Conservation (phyloP, 2,329 filamentous ascomycete species). For the Sporothrix luriei region DNA sequence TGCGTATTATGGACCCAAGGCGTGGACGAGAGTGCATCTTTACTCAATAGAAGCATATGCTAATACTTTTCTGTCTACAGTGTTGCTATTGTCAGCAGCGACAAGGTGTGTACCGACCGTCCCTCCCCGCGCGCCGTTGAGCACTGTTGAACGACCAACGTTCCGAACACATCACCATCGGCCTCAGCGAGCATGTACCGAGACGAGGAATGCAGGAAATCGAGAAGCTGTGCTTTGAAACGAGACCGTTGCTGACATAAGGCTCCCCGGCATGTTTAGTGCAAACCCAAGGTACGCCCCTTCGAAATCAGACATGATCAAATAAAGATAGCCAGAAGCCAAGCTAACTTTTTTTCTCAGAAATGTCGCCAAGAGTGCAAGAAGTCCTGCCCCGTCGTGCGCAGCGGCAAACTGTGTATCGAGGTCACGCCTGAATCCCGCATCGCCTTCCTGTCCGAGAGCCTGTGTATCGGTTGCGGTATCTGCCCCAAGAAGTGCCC, state of each 20-base stretch:
- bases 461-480: slow-evolving; percentile 95
- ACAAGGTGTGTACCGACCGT: slow-evolving; percentile 70
- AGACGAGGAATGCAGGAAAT: neutral
- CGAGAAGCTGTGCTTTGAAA: neutral
- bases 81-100: slow-evolving; percentile 97
- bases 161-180: neutral
- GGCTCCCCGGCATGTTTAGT: slow-evolving; percentile 55
- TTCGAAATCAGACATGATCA: neutral
- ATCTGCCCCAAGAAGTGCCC: slow-evolving; percentile 99
- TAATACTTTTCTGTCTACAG: slow-evolving; percentile 53
- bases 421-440: slow-evolving; percentile 87
- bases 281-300: slow-evolving; percentile 75
- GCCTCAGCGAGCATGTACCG: neutral
- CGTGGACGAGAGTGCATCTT: neutral
- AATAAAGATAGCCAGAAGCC: neutral
- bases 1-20: slow-evolving; percentile 52
- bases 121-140: slow-evolving; percentile 45
- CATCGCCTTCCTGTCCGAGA: slow-evolving; percentile 95
- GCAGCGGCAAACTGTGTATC: slow-evolving; percentile 87
- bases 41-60: slow-evolving; percentile 30
- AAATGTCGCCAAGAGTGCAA: slow-evolving; percentile 99
- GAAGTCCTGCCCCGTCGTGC: slow-evolving; percentile 95
- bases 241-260: slow-evolving; percentile 42
- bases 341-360: slow-evolving; percentile 40
- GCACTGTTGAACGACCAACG: slow-evolving; percentile 39